Conservation (phyloP, 345 rosid genomes). For the Linum lewisii region DNA sequence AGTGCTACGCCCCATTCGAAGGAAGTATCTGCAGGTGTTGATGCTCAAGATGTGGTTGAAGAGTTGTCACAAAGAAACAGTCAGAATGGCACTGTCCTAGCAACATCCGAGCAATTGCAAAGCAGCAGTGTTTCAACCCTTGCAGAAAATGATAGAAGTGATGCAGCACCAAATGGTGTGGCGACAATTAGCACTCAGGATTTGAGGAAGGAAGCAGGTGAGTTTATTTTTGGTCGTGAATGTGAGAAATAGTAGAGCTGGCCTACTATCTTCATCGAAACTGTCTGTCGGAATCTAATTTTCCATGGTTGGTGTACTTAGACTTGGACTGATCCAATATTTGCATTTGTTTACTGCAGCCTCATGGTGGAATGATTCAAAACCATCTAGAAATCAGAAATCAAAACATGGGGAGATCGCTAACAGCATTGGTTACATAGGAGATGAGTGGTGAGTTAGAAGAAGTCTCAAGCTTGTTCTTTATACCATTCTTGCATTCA, state of each 20-base stretch:
- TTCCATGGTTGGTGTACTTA: not conserved
- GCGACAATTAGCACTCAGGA: constrained; percentile 23
- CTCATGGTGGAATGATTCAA: constrained; percentile 64
- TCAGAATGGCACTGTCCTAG: constrained; percentile 40
- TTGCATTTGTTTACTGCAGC: constrained; percentile 36
- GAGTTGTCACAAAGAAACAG: constrained; percentile 29
- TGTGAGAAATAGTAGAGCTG: no score
- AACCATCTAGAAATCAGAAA: constrained; percentile 19
- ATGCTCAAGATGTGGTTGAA: constrained; percentile 13
- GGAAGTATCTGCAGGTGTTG: constrained; percentile 15
- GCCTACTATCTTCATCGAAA: no score
- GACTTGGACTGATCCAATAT: not conserved
- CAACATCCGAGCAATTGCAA: constrained; percentile 19
- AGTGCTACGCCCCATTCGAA: constrained; percentile 5
- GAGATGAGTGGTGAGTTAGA: constrained; percentile 75
- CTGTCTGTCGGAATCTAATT: not conserved
- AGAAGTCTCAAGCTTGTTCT: no score
- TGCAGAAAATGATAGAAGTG: constrained; percentile 18
- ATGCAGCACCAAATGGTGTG: constrained; percentile 19
- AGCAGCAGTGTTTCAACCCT: constrained; percentile 11
- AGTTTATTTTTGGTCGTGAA: constrained; percentile 5
- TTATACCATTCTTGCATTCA: no score
- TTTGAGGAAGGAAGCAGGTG: constrained; percentile 40
- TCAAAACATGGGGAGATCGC: constrained; percentile 18
- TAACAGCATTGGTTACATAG: constrained; percentile 52